Evolutionary conservation across 768 basidiomycete genomes (phyloP).

Genomic region (Fibroporia radiculosa): DNA sequence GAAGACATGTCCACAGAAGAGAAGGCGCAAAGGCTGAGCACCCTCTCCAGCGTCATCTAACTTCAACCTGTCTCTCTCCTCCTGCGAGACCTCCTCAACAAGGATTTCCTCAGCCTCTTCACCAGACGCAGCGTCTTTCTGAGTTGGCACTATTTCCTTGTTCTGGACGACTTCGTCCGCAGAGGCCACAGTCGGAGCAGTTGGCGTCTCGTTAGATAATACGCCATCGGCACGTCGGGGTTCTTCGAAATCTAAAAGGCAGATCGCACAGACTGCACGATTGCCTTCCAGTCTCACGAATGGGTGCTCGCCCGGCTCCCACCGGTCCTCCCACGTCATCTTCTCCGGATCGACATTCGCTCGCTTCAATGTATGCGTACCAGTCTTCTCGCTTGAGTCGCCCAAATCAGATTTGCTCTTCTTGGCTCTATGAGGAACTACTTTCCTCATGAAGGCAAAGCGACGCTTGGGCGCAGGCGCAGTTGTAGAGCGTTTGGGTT

Average conservation of each 20-base stretch:
- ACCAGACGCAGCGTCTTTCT: constrained; percentile 1
- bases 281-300: constrained; percentile 79
- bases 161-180: not conserved
- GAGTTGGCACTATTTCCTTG: not conserved
- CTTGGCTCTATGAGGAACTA: constrained; percentile 15
- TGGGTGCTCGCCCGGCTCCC: constrained; percentile 71
- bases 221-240: constrained; percentile 38
- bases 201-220: constrained; percentile 6
- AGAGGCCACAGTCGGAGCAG: not conserved
- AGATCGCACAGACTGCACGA: constrained; percentile 79
- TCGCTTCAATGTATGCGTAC: constrained; percentile 11
- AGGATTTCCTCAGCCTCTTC: constrained; percentile 26
- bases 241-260: constrained; percentile 79
- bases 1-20: constrained; percentile 83
- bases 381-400: constrained; percentile 2
- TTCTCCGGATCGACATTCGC: constrained; percentile 21
- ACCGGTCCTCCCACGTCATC: constrained; percentile 67
- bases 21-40: constrained; percentile 64
- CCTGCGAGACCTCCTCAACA: constrained; percentile 27
- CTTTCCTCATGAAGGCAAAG: constrained; percentile 41
- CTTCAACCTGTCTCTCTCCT: constrained; percentile 35
- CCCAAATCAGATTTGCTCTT: constrained; percentile 8
- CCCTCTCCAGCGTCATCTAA: constrained; percentile 71
- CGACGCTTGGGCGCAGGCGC: constrained; percentile 31
- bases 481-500: constrained; percentile 20